Evolutionary conservation across 495 filamentous ascomycete species (phyloP).

Genomic region (Lasiosphaeria ovina): DNA sequence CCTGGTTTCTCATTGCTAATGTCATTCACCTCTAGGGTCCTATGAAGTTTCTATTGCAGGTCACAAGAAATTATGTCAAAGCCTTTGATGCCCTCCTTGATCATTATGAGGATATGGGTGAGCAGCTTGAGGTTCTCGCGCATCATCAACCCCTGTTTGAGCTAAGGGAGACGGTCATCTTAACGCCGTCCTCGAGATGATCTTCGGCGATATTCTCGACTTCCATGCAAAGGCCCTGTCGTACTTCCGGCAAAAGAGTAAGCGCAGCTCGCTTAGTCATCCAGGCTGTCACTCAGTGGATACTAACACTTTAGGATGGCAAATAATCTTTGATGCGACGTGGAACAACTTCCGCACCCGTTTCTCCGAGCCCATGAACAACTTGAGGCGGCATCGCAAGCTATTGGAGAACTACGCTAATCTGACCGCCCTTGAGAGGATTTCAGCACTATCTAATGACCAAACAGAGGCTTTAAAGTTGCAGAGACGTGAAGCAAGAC

Average conservation of each 20-base stretch:
- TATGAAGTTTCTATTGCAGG: conserved; percentile 11
- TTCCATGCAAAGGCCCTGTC: conserved; percentile 12
- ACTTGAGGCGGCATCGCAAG: conserved; percentile 5
- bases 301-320: conserved; percentile 5
- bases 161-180: conserved; percentile 1
- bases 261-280: neutral
- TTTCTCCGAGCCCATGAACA: conserved; percentile 12
- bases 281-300: neutral
- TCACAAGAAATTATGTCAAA: conserved; percentile 9
- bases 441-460: neutral
- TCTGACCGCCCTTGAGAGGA: neutral
- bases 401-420: conserved; percentile 5
- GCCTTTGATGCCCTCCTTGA: conserved; percentile 10
- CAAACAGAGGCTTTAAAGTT: conserved; percentile 2
- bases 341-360: conserved; percentile 7
- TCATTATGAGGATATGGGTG: conserved; percentile 9
- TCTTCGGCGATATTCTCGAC: conserved; percentile 10
- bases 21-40: neutral
- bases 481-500: conserved; percentile 3
- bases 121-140: conserved; percentile 8
- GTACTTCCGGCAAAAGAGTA: conserved; percentile 8
- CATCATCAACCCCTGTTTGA: conserved; percentile 5
- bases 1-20: neutral
- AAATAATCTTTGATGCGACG: conserved; percentile 1
- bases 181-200: conserved; percentile 8